phyloP scores from a whole-genome alignment of 2,329 filamentous ascomycete species.

The Apiospora marii region DNA sequence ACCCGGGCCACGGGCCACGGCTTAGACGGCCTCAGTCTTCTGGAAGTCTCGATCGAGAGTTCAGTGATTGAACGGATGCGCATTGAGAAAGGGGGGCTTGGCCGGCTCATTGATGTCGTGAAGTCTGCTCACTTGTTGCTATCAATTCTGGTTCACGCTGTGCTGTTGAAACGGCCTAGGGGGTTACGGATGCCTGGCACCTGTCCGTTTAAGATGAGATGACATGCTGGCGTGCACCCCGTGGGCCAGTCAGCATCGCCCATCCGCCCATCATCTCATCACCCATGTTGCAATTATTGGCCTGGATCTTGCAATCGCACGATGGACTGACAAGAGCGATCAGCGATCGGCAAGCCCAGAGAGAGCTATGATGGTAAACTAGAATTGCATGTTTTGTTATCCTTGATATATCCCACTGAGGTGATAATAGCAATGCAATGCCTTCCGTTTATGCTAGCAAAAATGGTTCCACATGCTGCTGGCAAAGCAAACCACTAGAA shows the following conservation, averaged over 20 bases:
- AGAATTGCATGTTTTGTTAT: background rate
- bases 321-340: background rate
- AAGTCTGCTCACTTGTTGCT: background rate
- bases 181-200: background rate
- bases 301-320: conserved; percentile 10
- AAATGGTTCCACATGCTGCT: background rate
- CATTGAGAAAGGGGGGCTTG: conserved; percentile 1
- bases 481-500: background rate
- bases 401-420: conserved; percentile 1
- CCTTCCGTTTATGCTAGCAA: background rate
- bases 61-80: background rate
- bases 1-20: background rate
- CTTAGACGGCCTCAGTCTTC: background rate
- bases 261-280: background rate
- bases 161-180: background rate
- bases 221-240: conserved; percentile 8
- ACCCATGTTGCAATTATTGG: conserved; percentile 10
- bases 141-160: background rate
- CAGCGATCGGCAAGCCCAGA: background rate
- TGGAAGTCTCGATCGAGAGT: background rate
- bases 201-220: background rate
- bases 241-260: background rate
- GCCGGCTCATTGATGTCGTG: conserved; percentile 3
- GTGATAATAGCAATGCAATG: background rate
- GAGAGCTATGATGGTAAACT: background rate